Conservation (phyloP, 805 yeast genomes). For the Lipomyces starkeyi region DNA sequence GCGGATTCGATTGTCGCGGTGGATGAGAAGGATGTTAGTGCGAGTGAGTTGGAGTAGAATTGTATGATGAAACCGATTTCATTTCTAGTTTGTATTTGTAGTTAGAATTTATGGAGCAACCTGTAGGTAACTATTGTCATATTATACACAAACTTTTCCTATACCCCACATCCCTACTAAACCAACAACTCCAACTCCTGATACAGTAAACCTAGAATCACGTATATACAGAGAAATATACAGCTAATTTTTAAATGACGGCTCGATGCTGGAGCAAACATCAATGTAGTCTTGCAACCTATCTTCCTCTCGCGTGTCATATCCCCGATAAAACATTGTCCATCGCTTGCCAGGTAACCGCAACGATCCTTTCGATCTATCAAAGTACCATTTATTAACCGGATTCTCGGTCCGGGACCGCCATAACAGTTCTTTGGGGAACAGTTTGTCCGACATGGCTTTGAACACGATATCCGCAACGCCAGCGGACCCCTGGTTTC, state of each 20-base stretch:
- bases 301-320: constrained; percentile 38
- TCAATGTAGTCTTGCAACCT: constrained; percentile 56
- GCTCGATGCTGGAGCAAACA: constrained; percentile 62
- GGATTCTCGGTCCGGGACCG: constrained; percentile 86
- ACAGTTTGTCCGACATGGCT: constrained; percentile 66
- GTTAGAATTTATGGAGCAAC: not conserved
- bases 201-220: not conserved
- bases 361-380: constrained; percentile 59
- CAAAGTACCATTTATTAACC: constrained; percentile 97
- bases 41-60: constrained; percentile 39
- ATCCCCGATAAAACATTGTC: constrained; percentile 33
- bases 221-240: not conserved
- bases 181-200: not conserved
- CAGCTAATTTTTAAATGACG: constrained; percentile 51
- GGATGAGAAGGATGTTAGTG: constrained; percentile 49
- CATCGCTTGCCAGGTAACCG: constrained; percentile 21
- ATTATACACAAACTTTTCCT: not conserved
- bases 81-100: not conserved
- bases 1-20: constrained; percentile 53
- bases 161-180: not conserved
- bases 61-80: not conserved
- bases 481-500: constrained; percentile 88
- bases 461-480: constrained; percentile 93
- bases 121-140: not conserved
- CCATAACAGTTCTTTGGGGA: constrained; percentile 82